These are phyloP conservation scores for Chloranthus sessilifolius DNA, from an alignment of 164 flowering plant genomes.

Conservation along the genomic window DNA sequence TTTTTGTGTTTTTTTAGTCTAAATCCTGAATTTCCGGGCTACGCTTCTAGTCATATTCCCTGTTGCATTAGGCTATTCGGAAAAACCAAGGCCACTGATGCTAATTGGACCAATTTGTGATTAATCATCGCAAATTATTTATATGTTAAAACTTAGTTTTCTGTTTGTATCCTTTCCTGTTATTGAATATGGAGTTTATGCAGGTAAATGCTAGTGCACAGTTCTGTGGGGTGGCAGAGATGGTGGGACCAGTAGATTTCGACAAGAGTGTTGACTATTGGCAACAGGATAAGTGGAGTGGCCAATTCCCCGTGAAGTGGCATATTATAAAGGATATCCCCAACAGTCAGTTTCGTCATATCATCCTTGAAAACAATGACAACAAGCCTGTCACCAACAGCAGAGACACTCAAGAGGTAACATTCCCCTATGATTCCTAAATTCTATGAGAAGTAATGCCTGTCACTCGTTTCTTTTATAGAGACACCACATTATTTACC, in stretches of 20 bases:
- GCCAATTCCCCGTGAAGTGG: slow-evolving; percentile 93
- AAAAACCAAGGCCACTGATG: no score
- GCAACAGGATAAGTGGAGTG: slow-evolving; percentile 98
- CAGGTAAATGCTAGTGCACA: slow-evolving; percentile 98
- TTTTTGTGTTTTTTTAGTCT: no score
- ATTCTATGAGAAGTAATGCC: not conserved
- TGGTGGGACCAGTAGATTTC: slow-evolving; percentile 93
- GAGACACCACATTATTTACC: no score
- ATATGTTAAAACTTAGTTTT: not conserved
- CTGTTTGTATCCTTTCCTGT: no score
- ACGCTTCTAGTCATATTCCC: no score
- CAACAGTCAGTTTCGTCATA: slow-evolving; percentile 81
- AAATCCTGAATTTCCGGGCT: no score
- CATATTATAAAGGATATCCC: slow-evolving; percentile 93
- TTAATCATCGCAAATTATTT: not conserved
- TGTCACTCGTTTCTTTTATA: no score
- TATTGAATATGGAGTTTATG: no score
- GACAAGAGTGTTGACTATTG: slow-evolving; percentile 84
- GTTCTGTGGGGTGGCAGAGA: slow-evolving; percentile 95
- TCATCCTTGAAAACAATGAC: slow-evolving; percentile 86
- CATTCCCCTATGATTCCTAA: not conserved
- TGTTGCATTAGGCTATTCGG: no score
- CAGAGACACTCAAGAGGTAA: slow-evolving; percentile 97
- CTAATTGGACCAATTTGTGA: not conserved
- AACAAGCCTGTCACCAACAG: slow-evolving; percentile 97